A percentile compares a stretch with the other conserved stretches of the same genome.
These are phyloP conservation scores for Sarcodon sp. DNA, from an alignment of 768 basidiomycete species.

Conservation along the genomic window DNA sequence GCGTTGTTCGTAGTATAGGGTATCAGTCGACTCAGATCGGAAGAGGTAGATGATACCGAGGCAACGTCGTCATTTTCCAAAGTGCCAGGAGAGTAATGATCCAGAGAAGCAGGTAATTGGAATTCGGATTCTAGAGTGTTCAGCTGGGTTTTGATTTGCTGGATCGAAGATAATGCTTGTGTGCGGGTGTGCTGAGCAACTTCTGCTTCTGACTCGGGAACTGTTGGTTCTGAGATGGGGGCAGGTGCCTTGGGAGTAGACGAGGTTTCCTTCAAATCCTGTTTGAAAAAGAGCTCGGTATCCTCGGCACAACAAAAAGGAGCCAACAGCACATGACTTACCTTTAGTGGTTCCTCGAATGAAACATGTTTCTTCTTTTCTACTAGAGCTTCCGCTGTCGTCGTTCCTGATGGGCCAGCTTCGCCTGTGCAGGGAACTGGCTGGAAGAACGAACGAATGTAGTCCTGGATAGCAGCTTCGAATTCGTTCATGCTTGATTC, in stretches of 20 bases:
- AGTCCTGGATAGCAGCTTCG: neutral
- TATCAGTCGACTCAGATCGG: neutral
- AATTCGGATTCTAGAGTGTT: constrained; percentile 22
- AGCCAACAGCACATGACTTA: too few species aligned
- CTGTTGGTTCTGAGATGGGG: neutral
- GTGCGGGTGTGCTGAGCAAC: constrained; percentile 8
- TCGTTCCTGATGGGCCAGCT: neutral
- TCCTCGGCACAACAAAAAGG: too few species aligned
- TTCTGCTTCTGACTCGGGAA: constrained; percentile 1
- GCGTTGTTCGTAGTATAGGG: constrained; percentile 45
- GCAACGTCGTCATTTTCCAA: constrained; percentile 5
- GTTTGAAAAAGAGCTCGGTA: too few species aligned
- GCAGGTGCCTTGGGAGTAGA: neutral
- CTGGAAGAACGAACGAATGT: neutral
- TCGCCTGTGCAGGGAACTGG: neutral
- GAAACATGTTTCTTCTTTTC: too few species aligned
- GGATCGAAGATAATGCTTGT: constrained; percentile 17
- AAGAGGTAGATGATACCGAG: constrained; percentile 1
- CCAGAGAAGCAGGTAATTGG: constrained; percentile 19
- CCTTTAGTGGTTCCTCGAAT: too few species aligned
- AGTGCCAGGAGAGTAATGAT: constrained; percentile 13
- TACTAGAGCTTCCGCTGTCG: neutral
- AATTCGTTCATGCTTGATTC: neutral
- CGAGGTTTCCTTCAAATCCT: neutral
- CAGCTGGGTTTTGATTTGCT: constrained; percentile 29